phyloP scores from a whole-genome alignment of 202 grass and related monocot genomes.

The Saccharum hybrid region DNA sequence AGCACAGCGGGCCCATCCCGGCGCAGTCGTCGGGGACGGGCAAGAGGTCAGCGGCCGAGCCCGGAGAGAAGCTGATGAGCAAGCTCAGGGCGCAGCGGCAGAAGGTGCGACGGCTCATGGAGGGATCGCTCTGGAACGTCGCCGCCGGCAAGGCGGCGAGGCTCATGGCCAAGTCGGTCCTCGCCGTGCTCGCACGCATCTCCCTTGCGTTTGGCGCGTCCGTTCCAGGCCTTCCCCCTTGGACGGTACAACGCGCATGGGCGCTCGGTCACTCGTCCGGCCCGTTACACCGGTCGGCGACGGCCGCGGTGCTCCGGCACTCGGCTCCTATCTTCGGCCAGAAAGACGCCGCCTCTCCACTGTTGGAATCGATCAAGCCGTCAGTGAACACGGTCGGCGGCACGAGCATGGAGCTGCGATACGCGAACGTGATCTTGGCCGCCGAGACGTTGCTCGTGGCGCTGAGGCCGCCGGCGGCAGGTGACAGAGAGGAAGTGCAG shows the following conservation, averaged over 20 bases:
- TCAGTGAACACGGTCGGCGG: slow-evolving; percentile 56
- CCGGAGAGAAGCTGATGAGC: slow-evolving; percentile 42
- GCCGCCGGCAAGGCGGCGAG: slow-evolving; percentile 48
- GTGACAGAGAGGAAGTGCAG: slow-evolving; percentile 28
- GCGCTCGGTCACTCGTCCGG: slow-evolving; percentile 52
- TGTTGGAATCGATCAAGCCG: slow-evolving; percentile 46
- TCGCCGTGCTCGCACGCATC: slow-evolving; percentile 67
- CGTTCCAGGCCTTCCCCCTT: slow-evolving; percentile 60
- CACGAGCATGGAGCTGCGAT: slow-evolving; percentile 61
- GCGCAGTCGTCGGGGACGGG: slow-evolving; percentile 23
- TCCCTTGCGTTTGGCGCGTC: slow-evolving; percentile 52
- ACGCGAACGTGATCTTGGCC: slow-evolving; percentile 68
- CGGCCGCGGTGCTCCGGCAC: slow-evolving; percentile 46
- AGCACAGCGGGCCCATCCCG: slow-evolving; percentile 78
- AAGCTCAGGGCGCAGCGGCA: slow-evolving; percentile 59
- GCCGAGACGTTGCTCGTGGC: slow-evolving; percentile 53
- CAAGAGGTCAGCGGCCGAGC: slow-evolving; percentile 20
- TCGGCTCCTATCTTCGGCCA: slow-evolving; percentile 68
- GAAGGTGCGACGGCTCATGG: slow-evolving; percentile 62
- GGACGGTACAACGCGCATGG: neutral
- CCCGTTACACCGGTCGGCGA: slow-evolving; percentile 38
- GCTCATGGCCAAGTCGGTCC: slow-evolving; percentile 70
- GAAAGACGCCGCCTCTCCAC: slow-evolving; percentile 16
- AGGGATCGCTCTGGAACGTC: slow-evolving; percentile 68
- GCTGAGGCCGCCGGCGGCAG: slow-evolving; percentile 25